Base-by-base conservation (phyloP, 768 basidiomycete genomes). In the Calocera viscosa region DNA sequence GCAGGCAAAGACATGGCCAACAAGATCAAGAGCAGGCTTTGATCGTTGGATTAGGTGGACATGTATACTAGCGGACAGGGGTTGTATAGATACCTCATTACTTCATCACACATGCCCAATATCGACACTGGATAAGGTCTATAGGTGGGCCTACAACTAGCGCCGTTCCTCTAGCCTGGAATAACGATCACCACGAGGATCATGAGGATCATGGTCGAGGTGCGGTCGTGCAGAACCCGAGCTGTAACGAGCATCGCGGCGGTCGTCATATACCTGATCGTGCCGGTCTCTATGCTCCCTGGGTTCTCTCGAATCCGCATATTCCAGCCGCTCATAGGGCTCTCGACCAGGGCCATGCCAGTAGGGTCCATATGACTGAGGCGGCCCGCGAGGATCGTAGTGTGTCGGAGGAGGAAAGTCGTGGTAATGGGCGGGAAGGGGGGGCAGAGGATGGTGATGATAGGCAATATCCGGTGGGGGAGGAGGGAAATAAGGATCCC, bases 1-100 rank as follows among this genome's bases (percentile, higher is more conserved):
- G 66, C 65, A 32, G 69, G 67, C n/a, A 64, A 65, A 47, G 67
- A 43, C 2, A 65, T 70, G 66, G 67, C 65, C 16, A 35, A 67
- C 22, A 68, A 43, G 66, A 70, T 70, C 41, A 68, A 60, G 39
- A 70, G 69, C 43, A 65, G 64, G 47, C 38, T 70, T 35, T 70
- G 53, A 68, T 41, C 3, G 26, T 12, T 2, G 60, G 19, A 60
- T 60, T 60, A 60, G 26, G 43, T 47, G 43, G 24, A 47, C 8
- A 8, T 47, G 43, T 47, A 47, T 47, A 47, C 7, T 47, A 47
- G 8, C 5, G 8, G 43, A 17, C 43, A 47, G 24, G 19, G 43
- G 24, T 47, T 5, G 43, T 19, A 7, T 38, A 14, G 14, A 38
- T 14, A 38, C 35, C 35, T 38, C 35, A 38, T 14, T 38, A 38